Evolutionary conservation across 176 grass and related monocot species (phyloP).

Genomic region (Tillandsia leiboldiana): DNA sequence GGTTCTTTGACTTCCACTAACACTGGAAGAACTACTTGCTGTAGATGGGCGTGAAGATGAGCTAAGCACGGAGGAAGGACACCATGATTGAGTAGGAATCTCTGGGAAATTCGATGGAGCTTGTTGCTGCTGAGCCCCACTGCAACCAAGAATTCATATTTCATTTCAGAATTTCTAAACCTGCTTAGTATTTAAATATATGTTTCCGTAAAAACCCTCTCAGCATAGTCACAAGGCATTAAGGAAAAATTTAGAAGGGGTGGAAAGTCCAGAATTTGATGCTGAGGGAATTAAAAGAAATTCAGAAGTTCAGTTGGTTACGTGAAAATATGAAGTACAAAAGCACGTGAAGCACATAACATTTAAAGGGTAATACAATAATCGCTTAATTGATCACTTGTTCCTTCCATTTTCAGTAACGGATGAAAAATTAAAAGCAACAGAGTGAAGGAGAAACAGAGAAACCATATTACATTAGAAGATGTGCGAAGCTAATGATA

Average conservation of each 20-base stretch:
- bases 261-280: no score
- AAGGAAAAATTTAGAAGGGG: background rate
- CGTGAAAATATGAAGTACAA: no score
- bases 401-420: no score
- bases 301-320: no score
- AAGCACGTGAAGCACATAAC: no score
- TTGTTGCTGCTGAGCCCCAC: constrained; percentile 46
- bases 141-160: constrained; percentile 26
- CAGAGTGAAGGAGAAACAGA: no score
- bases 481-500: no score
- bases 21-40: constrained; percentile 34
- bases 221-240: background rate
- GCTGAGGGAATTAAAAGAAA: no score
- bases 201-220: background rate
- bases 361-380: no score
- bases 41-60: constrained; percentile 59
- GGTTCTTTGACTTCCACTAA: constrained; percentile 44
- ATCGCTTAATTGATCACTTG: no score
- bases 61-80: constrained; percentile 46
- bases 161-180: background rate
- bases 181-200: background rate
- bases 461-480: no score
- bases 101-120: constrained; percentile 56
- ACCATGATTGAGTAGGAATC: constrained; percentile 62
- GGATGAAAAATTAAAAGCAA: no score